Base-by-base conservation (phyloP, 2,329 filamentous ascomycete species). In the Clonostachys chloroleuca region DNA sequence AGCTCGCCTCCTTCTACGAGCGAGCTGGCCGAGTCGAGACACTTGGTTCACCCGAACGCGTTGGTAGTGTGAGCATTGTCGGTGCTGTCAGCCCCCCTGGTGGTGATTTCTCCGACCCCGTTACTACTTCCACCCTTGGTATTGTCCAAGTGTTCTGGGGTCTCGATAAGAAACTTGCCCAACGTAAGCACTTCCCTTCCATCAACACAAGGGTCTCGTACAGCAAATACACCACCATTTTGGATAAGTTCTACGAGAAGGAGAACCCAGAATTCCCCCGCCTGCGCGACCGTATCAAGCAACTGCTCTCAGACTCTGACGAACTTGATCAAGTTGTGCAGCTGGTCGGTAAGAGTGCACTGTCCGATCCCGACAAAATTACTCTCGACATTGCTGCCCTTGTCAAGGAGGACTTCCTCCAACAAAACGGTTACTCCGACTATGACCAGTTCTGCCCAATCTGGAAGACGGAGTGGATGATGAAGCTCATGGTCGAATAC, bases 391-490 rank as follows among this genome's bases (percentile, higher is more conserved):
- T 99, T 52, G 89, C 94, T n/a, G 85, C 83, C 16, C 75, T 99
- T 57, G 75, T 99, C 70, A 99, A 99, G 82, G 94, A 99, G 64
- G 94, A 99, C 67, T 99, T 99, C 75, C 68, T 99, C 64, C 94
- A 99, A 73, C 94, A 99, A 70, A 99, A 99, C 74, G 94, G 94
- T 53, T 99, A 99, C 82, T 94, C 88, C 56, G 90, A 97, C 70
- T 97, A 99, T 67, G 94, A 99, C 65, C 92, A 97, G 74, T 99
- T 95, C 83, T 99, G 94, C 65, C 94, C 94, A 44, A 81, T 99
- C 62, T 99, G 94, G 94, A 99, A 99, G 86, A 99, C 94, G 0
- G 88, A 95, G 68, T 99, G 94, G 86, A 97, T 99, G 94, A 99
- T 99, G 94, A 96, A 95, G 81, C 87, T 90, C 54, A 97, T 99